phyloP scores from a whole-genome alignment of 1,284 basidiomycete genomes.

The Cerrena zonata region DNA sequence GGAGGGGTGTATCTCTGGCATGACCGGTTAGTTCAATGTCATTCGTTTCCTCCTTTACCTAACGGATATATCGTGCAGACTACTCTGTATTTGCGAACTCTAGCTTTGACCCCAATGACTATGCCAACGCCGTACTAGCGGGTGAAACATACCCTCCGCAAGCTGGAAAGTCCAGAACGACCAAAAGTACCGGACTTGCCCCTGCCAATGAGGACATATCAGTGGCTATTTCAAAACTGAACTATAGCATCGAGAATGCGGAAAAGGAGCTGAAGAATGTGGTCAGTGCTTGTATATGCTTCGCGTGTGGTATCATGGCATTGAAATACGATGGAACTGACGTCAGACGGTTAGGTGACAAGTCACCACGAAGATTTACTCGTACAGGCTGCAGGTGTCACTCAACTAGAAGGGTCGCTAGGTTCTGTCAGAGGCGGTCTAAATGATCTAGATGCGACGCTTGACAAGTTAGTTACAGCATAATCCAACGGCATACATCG shows the following conservation, averaged over 20 bases:
- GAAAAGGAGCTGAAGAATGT: constrained; percentile 80
- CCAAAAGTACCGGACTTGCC: constrained; percentile 40
- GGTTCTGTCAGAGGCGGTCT: constrained; percentile 59
- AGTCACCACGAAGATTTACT: constrained; percentile 70
- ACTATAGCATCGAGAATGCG: constrained; percentile 81
- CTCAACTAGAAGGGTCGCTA: constrained; percentile 58
- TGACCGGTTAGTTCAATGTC: constrained; percentile 8
- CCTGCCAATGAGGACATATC: constrained; percentile 80
- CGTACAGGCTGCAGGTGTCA: constrained; percentile 64
- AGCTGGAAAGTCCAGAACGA: constrained; percentile 24
- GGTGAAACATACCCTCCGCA: constrained; percentile 65
- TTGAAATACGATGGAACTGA: constrained; percentile 7
- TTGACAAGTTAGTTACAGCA: constrained; percentile 57
- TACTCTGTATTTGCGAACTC: constrained; percentile 63
- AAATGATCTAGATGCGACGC: constrained; percentile 59
- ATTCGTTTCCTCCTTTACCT: not conserved
- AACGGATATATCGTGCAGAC: constrained; percentile 32
- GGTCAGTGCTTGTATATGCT: constrained; percentile 40
- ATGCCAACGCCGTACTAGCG: constrained; percentile 81
- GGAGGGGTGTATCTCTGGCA: constrained; percentile 1
- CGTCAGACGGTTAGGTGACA: constrained; percentile 43
- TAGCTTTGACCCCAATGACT: constrained; percentile 80
- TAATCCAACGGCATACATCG: constrained; percentile 8
- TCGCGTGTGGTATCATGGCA: not conserved
- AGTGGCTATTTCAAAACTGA: constrained; percentile 78